phyloP scores from a whole-genome alignment of 352 stramenopile genomes.

The Pythium coloratum region DNA sequence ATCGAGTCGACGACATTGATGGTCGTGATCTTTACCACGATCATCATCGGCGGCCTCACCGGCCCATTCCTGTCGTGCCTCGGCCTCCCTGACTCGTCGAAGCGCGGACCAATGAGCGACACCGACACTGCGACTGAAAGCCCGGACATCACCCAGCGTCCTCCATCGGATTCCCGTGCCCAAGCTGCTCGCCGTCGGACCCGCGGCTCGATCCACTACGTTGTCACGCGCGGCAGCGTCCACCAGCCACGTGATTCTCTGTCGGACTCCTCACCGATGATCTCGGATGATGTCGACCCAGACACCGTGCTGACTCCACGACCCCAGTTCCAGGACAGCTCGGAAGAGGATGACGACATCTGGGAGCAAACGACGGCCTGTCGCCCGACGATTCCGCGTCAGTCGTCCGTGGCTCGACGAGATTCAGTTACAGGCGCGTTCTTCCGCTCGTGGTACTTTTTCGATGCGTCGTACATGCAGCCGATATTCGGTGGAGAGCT shows the following conservation, averaged over 20 bases:
- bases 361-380: conserved; percentile 20
- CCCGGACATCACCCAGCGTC: conserved; percentile 24
- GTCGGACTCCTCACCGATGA: conserved; percentile 6
- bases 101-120: conserved; percentile 17
- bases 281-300: conserved; percentile 29
- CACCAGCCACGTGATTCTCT: conserved; percentile 25
- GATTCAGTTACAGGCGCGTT: conserved; percentile 62
- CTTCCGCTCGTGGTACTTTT: conserved; percentile 77
- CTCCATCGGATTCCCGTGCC: conserved; percentile 3
- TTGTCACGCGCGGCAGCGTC: conserved; percentile 39
- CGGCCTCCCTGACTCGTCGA: conserved; percentile 33
- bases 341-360: conserved; percentile 45
- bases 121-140: conserved; percentile 25
- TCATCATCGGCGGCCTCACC: conserved; percentile 76
- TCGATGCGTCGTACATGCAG: conserved; percentile 81
- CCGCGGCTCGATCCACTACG: conserved; percentile 55
- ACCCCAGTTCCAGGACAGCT: conserved; percentile 68
- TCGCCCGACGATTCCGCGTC: conserved; percentile 33
- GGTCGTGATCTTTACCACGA: conserved; percentile 86
- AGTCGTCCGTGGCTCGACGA: conserved; percentile 30
- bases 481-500: conserved; percentile 70
- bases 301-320: conserved; percentile 61
- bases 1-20: conserved; percentile 88
- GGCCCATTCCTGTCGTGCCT: conserved; percentile 65
- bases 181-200: conserved; percentile 30